Base-by-base conservation (phyloP, 1,284 basidiomycete species). In the Butyriboletus appendiculatus region DNA sequence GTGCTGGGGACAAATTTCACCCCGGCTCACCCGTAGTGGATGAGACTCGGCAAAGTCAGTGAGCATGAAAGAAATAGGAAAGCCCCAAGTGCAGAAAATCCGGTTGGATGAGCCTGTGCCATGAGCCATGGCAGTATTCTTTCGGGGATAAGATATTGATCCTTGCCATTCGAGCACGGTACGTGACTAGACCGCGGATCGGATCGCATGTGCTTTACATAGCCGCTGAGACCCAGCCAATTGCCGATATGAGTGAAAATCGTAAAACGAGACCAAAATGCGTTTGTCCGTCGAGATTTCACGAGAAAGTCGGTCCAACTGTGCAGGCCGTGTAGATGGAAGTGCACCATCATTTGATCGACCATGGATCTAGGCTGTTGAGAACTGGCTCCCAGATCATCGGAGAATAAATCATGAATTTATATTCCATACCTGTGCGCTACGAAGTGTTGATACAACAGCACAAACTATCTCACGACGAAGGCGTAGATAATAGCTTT, bases 71-170 rank as follows among this genome's bases (percentile, higher is more conserved):
- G 5, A 24, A 35, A 28, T 20, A 11, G 24, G 42, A 47, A 15
- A 7, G 15, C 20, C 15, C 11, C 18, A 20, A 37, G 22, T 26
- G 33, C 47, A 24, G n/a, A 32, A 24, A 39, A 34, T 28, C 20
- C 35, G 1, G 4, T 44, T 4, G 33, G 33, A 16, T 35, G 18
- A n/a, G 11, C 22, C 32, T 34, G 24, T 22, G 12, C 18, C 22
- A 43, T n/a, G 26, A 42, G 20, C 3, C 22, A 22, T 11, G 32
- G 32, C 4, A 10, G 18, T 28, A 14, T 30, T 35, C 26, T 34
- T 28, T 54, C 51, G 9, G 24, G 26, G 20, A 28, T 53, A 28
- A 35, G 18, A 24, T 54, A 26, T 26, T 16, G 14, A 53, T 54
- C 20, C 5, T 26, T 49, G 48, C 24, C n/a, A 49, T n/a, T 14